Conservation (phyloP, 2,329 filamentous ascomycete genomes). For the Neurospora sp. region DNA sequence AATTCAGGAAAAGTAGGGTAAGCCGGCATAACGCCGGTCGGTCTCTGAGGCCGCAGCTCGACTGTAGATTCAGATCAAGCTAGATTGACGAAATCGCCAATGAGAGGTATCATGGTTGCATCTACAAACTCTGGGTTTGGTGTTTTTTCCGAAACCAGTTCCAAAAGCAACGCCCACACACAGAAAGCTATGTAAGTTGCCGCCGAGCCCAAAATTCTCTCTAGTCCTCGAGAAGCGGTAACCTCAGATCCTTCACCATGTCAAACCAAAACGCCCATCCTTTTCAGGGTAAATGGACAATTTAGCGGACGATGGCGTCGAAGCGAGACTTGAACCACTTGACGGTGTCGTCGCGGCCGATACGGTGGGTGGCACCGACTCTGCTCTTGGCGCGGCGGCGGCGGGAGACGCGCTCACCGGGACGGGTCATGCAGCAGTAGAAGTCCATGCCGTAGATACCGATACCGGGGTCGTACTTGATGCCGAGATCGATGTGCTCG, state of each 20-base stretch:
- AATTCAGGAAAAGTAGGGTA: conserved; percentile 22
- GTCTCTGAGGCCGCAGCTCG: conserved; percentile 63
- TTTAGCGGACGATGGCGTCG: conserved; percentile 98
- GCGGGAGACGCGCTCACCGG: conserved; percentile 94
- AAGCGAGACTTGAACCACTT: conserved; percentile 91
- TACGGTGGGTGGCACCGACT: conserved; percentile 82
- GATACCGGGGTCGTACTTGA: conserved; percentile 98
- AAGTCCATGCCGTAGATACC: conserved; percentile 99
- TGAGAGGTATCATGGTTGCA: conserved; percentile 23
- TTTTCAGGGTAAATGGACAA: conserved; percentile 19
- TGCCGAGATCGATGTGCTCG: conserved; percentile 99
- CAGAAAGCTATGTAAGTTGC: conserved; percentile 10
- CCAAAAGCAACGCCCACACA: conserved; percentile 6
- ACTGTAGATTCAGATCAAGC: conserved; percentile 44
- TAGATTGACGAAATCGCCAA: conserved; percentile 36
- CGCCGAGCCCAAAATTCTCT: not conserved
- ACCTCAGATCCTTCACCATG: conserved; percentile 19
- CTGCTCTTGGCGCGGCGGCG: conserved; percentile 80
- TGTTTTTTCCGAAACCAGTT: conserved; percentile 10
- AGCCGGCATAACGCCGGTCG: conserved; percentile 62
- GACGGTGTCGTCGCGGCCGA: conserved; percentile 90
- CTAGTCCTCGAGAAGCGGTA: conserved; percentile 5
- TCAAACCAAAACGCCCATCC: conserved; percentile 14
- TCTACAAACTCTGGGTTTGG: conserved; percentile 27
- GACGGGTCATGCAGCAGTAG: conserved; percentile 99